These are phyloP conservation scores for Penicillium janthinellum DNA, from an alignment of 2,329 filamentous ascomycete genomes.

Conservation along the genomic window DNA sequence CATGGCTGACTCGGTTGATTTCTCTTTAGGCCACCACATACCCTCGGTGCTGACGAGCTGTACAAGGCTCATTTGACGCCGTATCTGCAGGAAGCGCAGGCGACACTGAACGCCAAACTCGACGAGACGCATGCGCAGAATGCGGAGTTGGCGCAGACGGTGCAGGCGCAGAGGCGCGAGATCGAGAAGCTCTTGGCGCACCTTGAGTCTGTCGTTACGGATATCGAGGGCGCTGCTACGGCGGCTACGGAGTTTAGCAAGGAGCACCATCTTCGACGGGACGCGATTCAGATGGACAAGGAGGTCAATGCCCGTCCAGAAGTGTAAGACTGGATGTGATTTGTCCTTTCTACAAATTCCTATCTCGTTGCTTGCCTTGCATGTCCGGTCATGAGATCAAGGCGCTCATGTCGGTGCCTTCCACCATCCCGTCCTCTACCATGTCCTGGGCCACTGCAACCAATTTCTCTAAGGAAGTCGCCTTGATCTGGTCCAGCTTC, in stretches of 20 bases:
- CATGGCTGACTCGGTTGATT: background rate
- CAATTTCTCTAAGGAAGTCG: conserved; percentile 40
- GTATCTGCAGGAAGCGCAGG: conserved; percentile 54
- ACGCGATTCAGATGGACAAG: conserved; percentile 48
- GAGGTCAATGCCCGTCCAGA: conserved; percentile 39
- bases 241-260: conserved; percentile 44
- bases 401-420: conserved; percentile 35
- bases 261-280: conserved; percentile 43
- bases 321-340: conserved; percentile 23
- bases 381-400: conserved; percentile 32
- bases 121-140: conserved; percentile 56
- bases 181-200: conserved; percentile 58
- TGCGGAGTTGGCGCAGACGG: conserved; percentile 52
- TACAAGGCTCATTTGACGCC: conserved; percentile 62
- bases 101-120: conserved; percentile 54
- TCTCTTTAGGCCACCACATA: conserved; percentile 58
- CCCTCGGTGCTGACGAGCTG: conserved; percentile 57
- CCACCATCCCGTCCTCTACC: conserved; percentile 56
- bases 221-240: conserved; percentile 56
- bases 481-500: conserved; percentile 43
- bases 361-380: background rate
- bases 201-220: conserved; percentile 58
- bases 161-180: conserved; percentile 58
- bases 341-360: background rate
- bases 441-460: conserved; percentile 52